Conservation (phyloP, 306 rosid genomes). For the Prinsepia uniflora region DNA sequence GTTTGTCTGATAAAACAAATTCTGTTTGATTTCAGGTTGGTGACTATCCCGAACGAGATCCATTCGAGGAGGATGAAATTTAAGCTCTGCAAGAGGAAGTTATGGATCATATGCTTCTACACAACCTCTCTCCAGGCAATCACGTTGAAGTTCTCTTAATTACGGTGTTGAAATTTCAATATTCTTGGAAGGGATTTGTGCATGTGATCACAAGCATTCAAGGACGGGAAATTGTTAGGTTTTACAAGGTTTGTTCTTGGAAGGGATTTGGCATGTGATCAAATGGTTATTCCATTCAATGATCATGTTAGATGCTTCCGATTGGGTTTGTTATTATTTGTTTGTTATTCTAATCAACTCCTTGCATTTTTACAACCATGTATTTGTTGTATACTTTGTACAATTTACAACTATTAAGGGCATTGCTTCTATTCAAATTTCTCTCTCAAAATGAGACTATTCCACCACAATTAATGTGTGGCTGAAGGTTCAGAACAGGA, state of each 20-base stretch:
- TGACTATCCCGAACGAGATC: constrained; percentile 88
- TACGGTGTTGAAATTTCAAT: not conserved
- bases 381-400: too few relatives aligned
- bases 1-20: not conserved
- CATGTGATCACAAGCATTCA: not conserved
- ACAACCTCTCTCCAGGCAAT: not conserved
- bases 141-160: not conserved
- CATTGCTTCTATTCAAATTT: too few relatives aligned
- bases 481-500: too few relatives aligned
- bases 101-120: not conserved
- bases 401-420: too few relatives aligned
- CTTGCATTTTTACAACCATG: too few relatives aligned
- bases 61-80: constrained; percentile 82
- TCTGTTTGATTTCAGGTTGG: constrained; percentile 58
- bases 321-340: too few relatives aligned
- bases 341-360: too few relatives aligned
- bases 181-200: not conserved
- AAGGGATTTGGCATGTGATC: too few relatives aligned
- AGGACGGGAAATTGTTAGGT: not conserved
- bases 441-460: too few relatives aligned
- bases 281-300: too few relatives aligned
- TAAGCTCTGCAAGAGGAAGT: constrained; percentile 26
- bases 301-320: too few relatives aligned
- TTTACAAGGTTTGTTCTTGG: not conserved
- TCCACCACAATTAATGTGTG: too few relatives aligned